These are phyloP conservation scores for Chlamydomonas sp. DNA, from an alignment of 139 green algal genomes.

Conservation along the genomic window DNA sequence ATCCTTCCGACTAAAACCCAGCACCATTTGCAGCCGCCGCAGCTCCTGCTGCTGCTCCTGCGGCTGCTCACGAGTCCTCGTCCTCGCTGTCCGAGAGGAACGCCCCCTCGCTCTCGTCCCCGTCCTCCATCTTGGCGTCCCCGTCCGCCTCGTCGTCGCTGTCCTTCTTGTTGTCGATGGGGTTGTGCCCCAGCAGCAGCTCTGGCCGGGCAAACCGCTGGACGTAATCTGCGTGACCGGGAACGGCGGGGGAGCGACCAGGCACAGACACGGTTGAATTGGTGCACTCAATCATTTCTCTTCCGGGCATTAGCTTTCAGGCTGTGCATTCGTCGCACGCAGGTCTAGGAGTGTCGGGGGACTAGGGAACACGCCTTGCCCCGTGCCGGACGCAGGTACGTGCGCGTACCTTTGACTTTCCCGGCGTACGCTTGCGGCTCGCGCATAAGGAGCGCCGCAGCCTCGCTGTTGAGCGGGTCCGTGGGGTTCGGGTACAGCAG, in stretches of 20 bases:
- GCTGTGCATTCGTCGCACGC: neutral
- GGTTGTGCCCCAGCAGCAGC: conserved; percentile 44
- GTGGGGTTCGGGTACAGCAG: conserved; percentile 98
- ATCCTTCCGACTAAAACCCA: neutral
- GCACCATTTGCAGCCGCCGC: neutral
- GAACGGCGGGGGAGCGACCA: neutral
- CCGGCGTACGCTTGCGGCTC: conserved; percentile 91
- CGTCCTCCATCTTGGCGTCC: conserved; percentile 28
- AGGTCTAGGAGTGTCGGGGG: neutral
- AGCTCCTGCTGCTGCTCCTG: neutral
- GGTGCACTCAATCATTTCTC: neutral
- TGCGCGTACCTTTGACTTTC: conserved; percentile 88
- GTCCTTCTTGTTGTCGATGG: conserved; percentile 40
- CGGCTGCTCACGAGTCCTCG: conserved; percentile 37
- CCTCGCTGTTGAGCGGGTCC: conserved; percentile 98
- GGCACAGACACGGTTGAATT: neutral
- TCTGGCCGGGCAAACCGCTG: conserved; percentile 73
- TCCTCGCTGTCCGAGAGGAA: conserved; percentile 82
- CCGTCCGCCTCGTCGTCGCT: conserved; percentile 54
- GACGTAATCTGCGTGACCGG: conserved; percentile 75
- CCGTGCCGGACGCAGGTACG: neutral
- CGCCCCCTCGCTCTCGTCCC: conserved; percentile 50
- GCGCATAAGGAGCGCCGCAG: conserved; percentile 96
- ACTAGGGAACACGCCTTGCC: neutral
- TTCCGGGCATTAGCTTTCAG: neutral